Percentiles rank a stretch among this genome's conserved stretches.
Evolutionary conservation across 192 early-diverging fungal genomes (phyloP).

Genomic region (Gamsiella multidivaricata): DNA sequence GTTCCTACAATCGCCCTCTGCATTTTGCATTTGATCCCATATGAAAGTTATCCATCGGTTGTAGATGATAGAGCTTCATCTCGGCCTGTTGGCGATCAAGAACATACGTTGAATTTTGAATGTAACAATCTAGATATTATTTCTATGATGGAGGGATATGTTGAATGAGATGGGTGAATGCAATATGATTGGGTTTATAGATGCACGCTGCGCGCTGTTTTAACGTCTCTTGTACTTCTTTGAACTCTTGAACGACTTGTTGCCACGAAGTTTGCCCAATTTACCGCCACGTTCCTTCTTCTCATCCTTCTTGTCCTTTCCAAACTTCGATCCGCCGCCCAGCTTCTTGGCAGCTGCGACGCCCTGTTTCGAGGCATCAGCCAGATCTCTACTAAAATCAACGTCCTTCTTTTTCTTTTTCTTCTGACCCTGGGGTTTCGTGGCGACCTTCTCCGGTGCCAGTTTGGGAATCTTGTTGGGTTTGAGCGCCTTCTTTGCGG

Average conservation of each 20-base stretch:
- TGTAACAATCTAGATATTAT: too few relatives aligned
- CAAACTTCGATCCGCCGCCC: conserved; percentile 36
- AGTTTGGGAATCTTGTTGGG: conserved; percentile 51
- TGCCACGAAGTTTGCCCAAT: conserved; percentile 46
- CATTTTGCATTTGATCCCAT: too few relatives aligned
- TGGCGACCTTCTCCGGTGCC: conserved; percentile 16
- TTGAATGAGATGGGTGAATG: too few relatives aligned
- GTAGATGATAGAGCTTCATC: too few relatives aligned
- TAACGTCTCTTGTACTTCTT: conserved; percentile 57
- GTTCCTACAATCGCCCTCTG: too few relatives aligned
- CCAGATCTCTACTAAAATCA: conserved; percentile 58
- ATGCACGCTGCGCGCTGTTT: too few relatives aligned
- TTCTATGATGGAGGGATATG: too few relatives aligned
- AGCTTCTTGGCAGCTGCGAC: conserved; percentile 55
- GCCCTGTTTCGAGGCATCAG: conserved; percentile 53
- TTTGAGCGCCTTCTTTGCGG: conserved; percentile 61
- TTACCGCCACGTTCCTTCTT: conserved; percentile 46
- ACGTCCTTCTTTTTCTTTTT: conserved; percentile 56
- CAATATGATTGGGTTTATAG: too few relatives aligned
- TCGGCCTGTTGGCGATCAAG: too few relatives aligned
- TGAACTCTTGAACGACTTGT: conserved; percentile 47
- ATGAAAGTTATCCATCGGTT: too few relatives aligned
- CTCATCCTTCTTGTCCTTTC: conserved; percentile 34
- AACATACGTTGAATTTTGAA: too few relatives aligned
- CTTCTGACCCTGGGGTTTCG: conserved; percentile 39